Evolutionary conservation across 176 grass and related monocot species (phyloP).

Genomic region (Oryza coarctata): DNA sequence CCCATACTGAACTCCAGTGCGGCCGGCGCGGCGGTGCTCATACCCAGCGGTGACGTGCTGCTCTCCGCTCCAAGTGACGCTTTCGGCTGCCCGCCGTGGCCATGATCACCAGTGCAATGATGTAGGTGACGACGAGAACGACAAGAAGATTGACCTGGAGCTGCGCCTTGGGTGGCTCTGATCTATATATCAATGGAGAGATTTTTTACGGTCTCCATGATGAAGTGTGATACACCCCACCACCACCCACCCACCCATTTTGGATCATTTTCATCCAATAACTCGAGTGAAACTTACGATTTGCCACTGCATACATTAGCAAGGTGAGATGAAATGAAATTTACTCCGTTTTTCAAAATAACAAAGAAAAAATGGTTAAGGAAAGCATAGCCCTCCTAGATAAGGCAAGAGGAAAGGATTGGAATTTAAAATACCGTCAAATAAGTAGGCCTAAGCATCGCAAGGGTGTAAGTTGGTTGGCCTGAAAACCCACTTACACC

Average conservation of each 20-base stretch:
- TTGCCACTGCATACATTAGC: not conserved
- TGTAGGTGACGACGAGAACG: conserved; percentile 19
- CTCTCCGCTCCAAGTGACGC: conserved; percentile 16
- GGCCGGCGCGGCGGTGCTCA: conserved; percentile 35
- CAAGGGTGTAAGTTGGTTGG: too few relatives aligned
- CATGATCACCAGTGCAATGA: conserved; percentile 29
- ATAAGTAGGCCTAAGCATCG: too few relatives aligned
- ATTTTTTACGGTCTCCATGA: conserved; percentile 20
- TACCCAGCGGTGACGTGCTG: conserved; percentile 34
- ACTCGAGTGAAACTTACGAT: not conserved
- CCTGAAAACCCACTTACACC: too few relatives aligned
- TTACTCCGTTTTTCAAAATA: not conserved
- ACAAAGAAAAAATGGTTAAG: not conserved
- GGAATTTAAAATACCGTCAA: not conserved
- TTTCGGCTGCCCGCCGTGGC: not conserved
- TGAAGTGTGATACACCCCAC: too few relatives aligned
- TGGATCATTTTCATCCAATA: conserved; percentile 38
- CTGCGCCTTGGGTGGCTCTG: conserved; percentile 58
- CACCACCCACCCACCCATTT: too few relatives aligned
- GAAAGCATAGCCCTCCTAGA: not conserved
- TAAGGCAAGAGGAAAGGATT: not conserved
- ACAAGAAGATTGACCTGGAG: conserved; percentile 55
- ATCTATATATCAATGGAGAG: conserved; percentile 20
- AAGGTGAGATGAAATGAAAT: not conserved
- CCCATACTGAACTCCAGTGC: conserved; percentile 47